Percentiles rank a stretch among this genome's conserved stretches.
Evolutionary conservation across 345 rosid species (phyloP).

Genomic region (Lepidium didymum): DNA sequence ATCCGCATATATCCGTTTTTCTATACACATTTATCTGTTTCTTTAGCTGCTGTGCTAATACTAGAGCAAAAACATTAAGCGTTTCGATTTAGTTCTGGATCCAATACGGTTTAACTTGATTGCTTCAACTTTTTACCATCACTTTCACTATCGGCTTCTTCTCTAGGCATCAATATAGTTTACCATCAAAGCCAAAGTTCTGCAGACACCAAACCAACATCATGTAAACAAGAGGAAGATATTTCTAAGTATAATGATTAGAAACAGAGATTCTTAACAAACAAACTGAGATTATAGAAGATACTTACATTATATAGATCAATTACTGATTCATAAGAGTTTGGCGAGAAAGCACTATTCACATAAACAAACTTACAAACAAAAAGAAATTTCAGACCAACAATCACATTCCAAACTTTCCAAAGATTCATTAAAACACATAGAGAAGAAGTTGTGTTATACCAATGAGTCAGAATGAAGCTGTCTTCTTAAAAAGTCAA

Average conservation of each 20-base stretch:
- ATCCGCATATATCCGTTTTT: too few species aligned
- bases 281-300: background rate
- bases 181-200: slow-evolving; percentile 93
- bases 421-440: slow-evolving; percentile 18
- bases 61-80: too few species aligned
- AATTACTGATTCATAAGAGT: slow-evolving; percentile 76
- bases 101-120: too few species aligned
- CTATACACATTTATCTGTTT: too few species aligned
- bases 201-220: slow-evolving; percentile 24
- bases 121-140: too few species aligned
- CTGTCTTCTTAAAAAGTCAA: slow-evolving; percentile 77
- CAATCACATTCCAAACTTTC: background rate
- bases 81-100: too few species aligned
- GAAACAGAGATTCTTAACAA: background rate
- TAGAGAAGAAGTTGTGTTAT: slow-evolving; percentile 12
- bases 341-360: slow-evolving; percentile 92
- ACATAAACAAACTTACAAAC: slow-evolving; percentile 67
- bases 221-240: background rate
- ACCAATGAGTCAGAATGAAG: slow-evolving; percentile 91
- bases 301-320: slow-evolving; percentile 70
- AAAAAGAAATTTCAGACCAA: background rate
- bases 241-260: background rate
- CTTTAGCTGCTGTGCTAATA: too few species aligned
- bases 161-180: too few species aligned
- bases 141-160: too few species aligned